Base-by-base conservation (phyloP, 2,329 filamentous ascomycete genomes). In the Xylaria arbuscula region DNA sequence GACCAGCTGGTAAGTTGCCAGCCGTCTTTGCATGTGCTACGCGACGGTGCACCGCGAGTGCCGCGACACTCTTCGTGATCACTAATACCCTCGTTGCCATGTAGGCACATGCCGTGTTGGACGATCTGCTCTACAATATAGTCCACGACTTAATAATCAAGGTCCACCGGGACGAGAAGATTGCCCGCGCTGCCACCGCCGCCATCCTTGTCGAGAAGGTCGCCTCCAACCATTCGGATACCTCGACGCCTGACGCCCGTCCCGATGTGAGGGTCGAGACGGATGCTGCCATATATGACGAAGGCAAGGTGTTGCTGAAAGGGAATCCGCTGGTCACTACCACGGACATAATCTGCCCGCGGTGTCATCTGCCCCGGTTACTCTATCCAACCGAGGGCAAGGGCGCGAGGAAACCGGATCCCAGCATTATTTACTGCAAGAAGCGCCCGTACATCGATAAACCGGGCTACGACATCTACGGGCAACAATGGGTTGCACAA, bases 81-180 rank as follows among this genome's bases (percentile, higher is more conserved):
- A 66, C 68, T 68, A 28, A 68, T 57, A 66, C 45, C 36, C 40
- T 47, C 53, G 8, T 50, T 60, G 34, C 56, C 48, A 55, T 66
- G 66, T 36, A 90, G 89, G 84, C 89, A 71, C 86, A 89, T 77
- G 82, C 86, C 24, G 87, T 95, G 68, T 85, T 95, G 76, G 90
- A 94, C 76, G 92, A 94, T 76, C 81, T 91, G 64, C 83, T 95
- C 70, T 89, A 92, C 82, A 94, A 93, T 79, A 87, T 94, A 76
- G 86, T 94, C 73, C 90, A 92, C 79, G 91, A 93, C 78, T 85
- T 93, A 60, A 84, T 93, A 71, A 85, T 93, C 75, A 88, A 92
- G 78, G 89, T 89, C 48, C 93, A 95, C 79, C 91, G 90, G 72
- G 87, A 92, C 73, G 93, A 95, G 81, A 94, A 94, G 83, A 87